Base-by-base conservation (phyloP, 2,329 filamentous ascomycete species). In the Beauveria australis region DNA sequence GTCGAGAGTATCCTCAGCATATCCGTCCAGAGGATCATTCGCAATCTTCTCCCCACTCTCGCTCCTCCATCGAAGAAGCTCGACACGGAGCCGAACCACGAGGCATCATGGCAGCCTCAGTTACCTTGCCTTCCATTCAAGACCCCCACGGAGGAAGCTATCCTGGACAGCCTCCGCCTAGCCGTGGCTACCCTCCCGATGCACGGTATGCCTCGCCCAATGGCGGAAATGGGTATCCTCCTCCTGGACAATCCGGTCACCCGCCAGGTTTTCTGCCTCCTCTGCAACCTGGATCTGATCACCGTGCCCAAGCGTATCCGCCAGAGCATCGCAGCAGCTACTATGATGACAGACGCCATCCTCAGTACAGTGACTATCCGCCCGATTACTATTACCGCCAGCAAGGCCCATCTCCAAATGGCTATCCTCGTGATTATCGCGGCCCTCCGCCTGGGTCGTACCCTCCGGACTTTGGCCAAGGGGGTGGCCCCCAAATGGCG, bases 71-170 rank as follows among this genome's bases (percentile, higher is more conserved):
- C 60, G 76, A 79, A 64, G 73, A 74, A 63, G 67, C 71, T 52
- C 70, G 72, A 49, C 73, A 71, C 18, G 53, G 61, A 49, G 64
- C 71, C 61, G 66, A 65, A 43, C 64, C 69, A 58, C 65, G 68
- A 66, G 59, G 65, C 65, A 72, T 65, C 65, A 80, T 79, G 75
- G 75, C 77, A 57, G 69, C 75, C 54, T 72, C 74, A 61, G 75
- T 80, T 62, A 79, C 75, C 62, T 71, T 81, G 40, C 80, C 80
- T 1, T 77, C 80, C 19, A 81, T 82, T 58, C 75, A 81, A 59
- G 80, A 81, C 66, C 70, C 75, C 52, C 72, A 76, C 55, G 67
- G 70, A 40, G 65, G 71, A 61, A 64, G 67, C 19, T 76, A 76
- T 60, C 68, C 70, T 10, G 66, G 70, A 48, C 72, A 69, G 49